Evolutionary conservation across 75 land plant genomes (phyloP).

Genomic region (Isoetes taiwanensis): DNA sequence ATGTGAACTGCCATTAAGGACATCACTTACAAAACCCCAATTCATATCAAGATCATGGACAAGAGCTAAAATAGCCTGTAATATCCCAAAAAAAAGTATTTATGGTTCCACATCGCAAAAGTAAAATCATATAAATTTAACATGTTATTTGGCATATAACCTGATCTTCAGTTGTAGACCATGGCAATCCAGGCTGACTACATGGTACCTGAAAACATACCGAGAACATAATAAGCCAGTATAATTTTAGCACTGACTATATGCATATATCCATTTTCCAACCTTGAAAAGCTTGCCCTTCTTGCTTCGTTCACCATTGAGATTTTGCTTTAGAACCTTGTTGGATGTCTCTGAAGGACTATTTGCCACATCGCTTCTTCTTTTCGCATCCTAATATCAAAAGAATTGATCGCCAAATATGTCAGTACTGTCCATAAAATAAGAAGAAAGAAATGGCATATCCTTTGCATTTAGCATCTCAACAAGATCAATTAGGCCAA

Average conservation of each 20-base stretch:
- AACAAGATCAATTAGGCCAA: not conserved
- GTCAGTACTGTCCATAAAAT: too few species aligned
- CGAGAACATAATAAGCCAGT: too few species aligned
- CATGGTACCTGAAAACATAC: constrained; percentile 28
- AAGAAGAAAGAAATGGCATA: too few species aligned
- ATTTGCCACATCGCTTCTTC: constrained; percentile 8
- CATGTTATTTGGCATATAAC: too few species aligned
- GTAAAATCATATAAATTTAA: too few species aligned
- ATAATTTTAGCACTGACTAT: not conserved
- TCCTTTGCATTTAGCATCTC: not conserved
- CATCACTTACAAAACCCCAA: constrained; percentile 96
- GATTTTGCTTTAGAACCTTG: constrained; percentile 44
- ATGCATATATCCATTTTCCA: constrained; percentile 7
- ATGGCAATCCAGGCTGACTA: constrained; percentile 48
- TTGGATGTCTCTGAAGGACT: constrained; percentile 6
- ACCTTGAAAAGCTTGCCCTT: constrained; percentile 59
- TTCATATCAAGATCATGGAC: constrained; percentile 93
- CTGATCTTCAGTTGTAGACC: constrained; percentile 90
- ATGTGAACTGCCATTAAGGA: constrained; percentile 60
- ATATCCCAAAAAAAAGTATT: not conserved
- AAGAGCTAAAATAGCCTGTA: constrained; percentile 85
- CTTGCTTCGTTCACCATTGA: constrained; percentile 53
- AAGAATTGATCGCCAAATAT: too few species aligned
- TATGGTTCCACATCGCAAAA: too few species aligned
- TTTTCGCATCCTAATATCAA: constrained; percentile 1